Percentiles rank a stretch among this genome's conserved stretches.
These are phyloP conservation scores for Populus trichocarpa DNA, from an alignment of 441 rosid species.

Conservation along the genomic window DNA sequence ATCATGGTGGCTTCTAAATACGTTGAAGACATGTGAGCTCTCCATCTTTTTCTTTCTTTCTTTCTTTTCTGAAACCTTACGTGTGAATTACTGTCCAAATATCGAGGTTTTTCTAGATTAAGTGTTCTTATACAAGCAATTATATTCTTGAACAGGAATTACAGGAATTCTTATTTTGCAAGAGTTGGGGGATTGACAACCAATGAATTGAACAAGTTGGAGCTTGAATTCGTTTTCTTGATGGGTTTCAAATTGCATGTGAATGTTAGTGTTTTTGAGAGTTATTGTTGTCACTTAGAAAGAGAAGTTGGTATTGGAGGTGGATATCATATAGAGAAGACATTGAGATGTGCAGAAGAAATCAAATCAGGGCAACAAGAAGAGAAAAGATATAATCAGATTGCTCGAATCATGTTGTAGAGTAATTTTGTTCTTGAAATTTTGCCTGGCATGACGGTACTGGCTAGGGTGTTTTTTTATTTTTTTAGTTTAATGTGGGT, in stretches of 20 bases:
- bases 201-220: slow-evolving; percentile 64
- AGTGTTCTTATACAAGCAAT: background rate
- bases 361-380: slow-evolving; percentile 58
- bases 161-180: slow-evolving; percentile 76
- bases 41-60: background rate
- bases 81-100: background rate
- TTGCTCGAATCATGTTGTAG: slow-evolving; percentile 58
- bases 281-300: slow-evolving; percentile 81
- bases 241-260: slow-evolving; percentile 88
- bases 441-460: slow-evolving; percentile 6
- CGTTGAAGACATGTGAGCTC: slow-evolving; percentile 81
- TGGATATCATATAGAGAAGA: slow-evolving; percentile 80
- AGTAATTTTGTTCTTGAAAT: background rate
- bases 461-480: background rate
- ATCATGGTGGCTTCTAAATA: slow-evolving; percentile 92
- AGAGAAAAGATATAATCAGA: slow-evolving; percentile 40
- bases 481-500: too few relatives aligned
- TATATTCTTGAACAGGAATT: slow-evolving; percentile 49
- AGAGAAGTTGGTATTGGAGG: slow-evolving; percentile 88
- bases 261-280: slow-evolving; percentile 81
- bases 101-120: background rate
- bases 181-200: slow-evolving; percentile 78
- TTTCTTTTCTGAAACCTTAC: background rate
- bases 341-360: slow-evolving; percentile 77
- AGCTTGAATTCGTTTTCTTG: slow-evolving; percentile 73